Evolutionary conservation across 176 grass and related monocot genomes (phyloP).

Genomic region (Carex myosuroides): DNA sequence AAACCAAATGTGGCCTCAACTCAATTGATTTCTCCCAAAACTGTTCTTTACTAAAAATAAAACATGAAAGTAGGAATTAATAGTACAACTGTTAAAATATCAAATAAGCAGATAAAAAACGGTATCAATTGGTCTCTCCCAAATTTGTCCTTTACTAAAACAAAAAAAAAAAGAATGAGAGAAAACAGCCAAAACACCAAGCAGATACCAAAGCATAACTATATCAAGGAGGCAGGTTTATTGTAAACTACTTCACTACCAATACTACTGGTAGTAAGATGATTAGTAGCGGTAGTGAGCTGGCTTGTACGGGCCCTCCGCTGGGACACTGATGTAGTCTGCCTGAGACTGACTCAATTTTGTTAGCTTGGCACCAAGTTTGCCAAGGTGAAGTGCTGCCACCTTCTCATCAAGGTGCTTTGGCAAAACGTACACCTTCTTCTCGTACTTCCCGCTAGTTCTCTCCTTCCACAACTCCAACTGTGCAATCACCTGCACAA

Average conservation of each 20-base stretch:
- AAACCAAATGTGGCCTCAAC: background rate
- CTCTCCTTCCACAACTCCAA: constrained; percentile 97
- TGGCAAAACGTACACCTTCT: constrained; percentile 93
- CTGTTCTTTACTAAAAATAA: background rate
- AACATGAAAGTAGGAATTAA: background rate
- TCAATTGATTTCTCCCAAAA: background rate
- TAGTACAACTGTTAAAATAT: background rate
- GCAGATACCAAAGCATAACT: background rate
- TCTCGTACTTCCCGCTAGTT: constrained; percentile 74
- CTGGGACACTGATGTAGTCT: constrained; percentile 62
- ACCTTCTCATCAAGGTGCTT: constrained; percentile 99
- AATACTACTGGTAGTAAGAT: background rate
- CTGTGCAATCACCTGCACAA: constrained; percentile 83
- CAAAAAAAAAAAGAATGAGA: background rate
- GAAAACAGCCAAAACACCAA: background rate
- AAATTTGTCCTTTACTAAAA: background rate
- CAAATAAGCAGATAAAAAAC: background rate
- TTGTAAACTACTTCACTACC: background rate
- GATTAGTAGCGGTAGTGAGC: constrained; percentile 80
- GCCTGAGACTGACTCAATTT: constrained; percentile 69
- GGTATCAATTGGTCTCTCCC: background rate
- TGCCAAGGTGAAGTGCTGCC: constrained; percentile 78
- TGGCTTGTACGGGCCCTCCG: constrained; percentile 84
- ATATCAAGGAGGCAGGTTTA: background rate
- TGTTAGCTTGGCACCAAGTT: constrained; percentile 85